Percentiles rank a stretch among this genome's conserved stretches.
phyloP scores from a whole-genome alignment of 345 rosid genomes.

The Syzygium jambos region DNA sequence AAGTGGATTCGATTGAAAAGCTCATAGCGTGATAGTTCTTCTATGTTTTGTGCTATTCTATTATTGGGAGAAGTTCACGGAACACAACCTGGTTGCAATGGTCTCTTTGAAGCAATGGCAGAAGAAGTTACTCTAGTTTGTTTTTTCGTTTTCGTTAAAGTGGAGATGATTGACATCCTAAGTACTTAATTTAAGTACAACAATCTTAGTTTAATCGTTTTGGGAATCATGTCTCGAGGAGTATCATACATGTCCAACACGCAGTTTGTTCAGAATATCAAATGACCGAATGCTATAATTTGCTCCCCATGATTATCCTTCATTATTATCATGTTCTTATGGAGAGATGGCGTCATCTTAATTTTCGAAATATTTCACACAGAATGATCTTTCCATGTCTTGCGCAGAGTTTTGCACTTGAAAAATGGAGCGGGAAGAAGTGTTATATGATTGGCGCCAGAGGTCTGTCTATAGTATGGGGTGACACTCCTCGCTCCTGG shows the following conservation, averaged over 20 bases:
- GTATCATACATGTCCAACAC: not conserved
- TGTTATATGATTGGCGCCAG: slow-evolving; percentile 21
- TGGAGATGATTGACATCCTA: not conserved
- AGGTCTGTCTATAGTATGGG: slow-evolving; percentile 16
- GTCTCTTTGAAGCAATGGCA: not conserved
- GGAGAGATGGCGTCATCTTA: not conserved
- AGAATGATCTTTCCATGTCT: not conserved
- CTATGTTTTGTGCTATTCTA: not conserved
- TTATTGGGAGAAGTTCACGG: not conserved
- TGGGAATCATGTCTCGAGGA: not conserved
- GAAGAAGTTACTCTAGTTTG: not conserved
- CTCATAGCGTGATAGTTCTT: not conserved
- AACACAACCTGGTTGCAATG: not conserved
- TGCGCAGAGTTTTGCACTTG: slow-evolving; percentile 17
- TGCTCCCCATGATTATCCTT: not conserved
- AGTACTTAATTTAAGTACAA: not conserved
- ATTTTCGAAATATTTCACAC: not conserved
- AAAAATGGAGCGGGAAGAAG: slow-evolving; percentile 25
- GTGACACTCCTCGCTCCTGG: slow-evolving; percentile 13
- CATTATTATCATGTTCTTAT: not conserved
- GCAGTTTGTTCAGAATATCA: not conserved
- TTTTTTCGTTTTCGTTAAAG: not conserved
- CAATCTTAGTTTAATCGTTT: not conserved
- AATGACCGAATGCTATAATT: not conserved
- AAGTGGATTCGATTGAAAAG: not conserved